Base-by-base conservation (phyloP, 345 rosid genomes). In the Hirschfeldia incana region DNA sequence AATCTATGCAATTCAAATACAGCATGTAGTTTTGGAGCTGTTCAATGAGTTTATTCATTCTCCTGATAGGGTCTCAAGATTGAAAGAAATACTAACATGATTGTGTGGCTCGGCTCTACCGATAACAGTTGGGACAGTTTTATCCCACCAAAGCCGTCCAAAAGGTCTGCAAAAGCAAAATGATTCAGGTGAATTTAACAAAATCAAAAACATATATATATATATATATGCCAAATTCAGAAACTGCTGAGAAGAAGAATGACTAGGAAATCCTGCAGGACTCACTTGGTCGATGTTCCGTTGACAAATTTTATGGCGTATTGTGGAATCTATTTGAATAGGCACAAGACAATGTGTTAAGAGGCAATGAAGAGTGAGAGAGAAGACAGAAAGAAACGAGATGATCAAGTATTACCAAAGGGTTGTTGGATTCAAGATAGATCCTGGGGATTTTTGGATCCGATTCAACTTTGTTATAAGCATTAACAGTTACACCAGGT, bases 131-230 rank as follows among this genome's bases (percentile, higher is more conserved):
- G 94, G 83, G 4, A 92, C 97, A 1, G 87, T 94, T 63, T 90
- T 94, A 69, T 94, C 97, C 98, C 93, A 90, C 97, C 94, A 94
- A 17, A 90, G 77, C 17, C 96, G 93, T 51, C 84, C 98, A 62
- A 94, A 94, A 0, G 94, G 94, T 67, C 97, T 92, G 32, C 30
- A 73, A 28, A 49, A 44, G 8, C 63, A 69, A 42, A 29, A 39
- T 53, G 30, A 32, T 16, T 59, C 63, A 39, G 1, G 46, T 62
- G 16, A 29, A 59, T 65, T 69, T 42, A 6, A 36, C 17, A 76
- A 26, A 11, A 11, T 26, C 10, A 13, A 37, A 36, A 15, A 39
- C 44, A 39, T 8, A 39, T 37, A 37, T 28, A 28, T 28, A 28
- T 28, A 28, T 16, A 44, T 11, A 53, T 34, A 51, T 34, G 8